Evolutionary conservation across 148 eudicot species (phyloP).

Genomic region (Vaccinium vitisidaea): DNA sequence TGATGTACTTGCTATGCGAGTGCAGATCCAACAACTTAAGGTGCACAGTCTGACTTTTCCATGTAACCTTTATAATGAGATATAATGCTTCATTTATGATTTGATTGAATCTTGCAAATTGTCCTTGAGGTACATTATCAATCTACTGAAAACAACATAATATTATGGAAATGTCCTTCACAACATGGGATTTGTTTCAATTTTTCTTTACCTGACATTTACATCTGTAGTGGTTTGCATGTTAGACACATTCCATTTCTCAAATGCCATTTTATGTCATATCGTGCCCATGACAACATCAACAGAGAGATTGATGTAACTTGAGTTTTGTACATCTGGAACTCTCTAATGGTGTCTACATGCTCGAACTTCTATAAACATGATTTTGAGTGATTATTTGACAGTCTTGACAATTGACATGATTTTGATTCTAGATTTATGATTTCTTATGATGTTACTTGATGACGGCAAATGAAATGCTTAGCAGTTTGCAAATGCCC

Average conservation of each 20-base stretch:
- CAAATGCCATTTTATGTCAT: neutral
- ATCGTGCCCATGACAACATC: neutral
- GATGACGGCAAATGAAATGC: neutral
- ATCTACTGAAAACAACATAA: neutral
- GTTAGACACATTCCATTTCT: neutral
- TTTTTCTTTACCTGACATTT: neutral
- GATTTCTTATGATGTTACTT: neutral
- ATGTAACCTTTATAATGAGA: neutral
- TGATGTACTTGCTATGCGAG: conserved; percentile 90
- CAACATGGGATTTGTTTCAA: neutral
- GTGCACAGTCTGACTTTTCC: conserved; percentile 28
- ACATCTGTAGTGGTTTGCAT: conserved; percentile 1
- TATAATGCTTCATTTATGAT: neutral
- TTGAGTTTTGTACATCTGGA: neutral
- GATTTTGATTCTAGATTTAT: neutral
- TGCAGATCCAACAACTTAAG: conserved; percentile 96
- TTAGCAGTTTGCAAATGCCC: neutral
- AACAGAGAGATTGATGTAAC: neutral
- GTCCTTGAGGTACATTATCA: neutral
- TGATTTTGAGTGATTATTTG: conserved; percentile 3
- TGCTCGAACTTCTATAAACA: neutral
- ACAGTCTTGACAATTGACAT: neutral
- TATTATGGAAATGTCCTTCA: neutral
- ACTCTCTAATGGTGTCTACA: neutral
- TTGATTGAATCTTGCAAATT: neutral